Conservation (phyloP, 2,329 filamentous ascomycete species). For the Nannizziopsis arthrosporioides region DNA sequence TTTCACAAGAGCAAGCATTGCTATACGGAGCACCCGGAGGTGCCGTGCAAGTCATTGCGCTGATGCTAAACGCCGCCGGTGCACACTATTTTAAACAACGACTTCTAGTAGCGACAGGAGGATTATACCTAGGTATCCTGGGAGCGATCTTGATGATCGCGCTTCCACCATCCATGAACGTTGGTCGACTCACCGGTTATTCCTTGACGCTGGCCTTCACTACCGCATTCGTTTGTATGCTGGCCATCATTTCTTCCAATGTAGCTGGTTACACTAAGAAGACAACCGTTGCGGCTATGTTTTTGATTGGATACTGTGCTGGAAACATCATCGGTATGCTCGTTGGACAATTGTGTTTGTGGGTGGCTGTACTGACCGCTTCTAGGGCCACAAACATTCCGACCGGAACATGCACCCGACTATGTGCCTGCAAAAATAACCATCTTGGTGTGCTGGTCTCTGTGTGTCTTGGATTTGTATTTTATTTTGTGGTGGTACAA, state of each 20-base stretch:
- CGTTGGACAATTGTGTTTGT: neutral
- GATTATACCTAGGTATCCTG: conserved; percentile 44
- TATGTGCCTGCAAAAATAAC: conserved; percentile 25
- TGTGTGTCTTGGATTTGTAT: conserved; percentile 39
- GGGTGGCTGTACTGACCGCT: neutral
- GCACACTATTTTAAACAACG: conserved; percentile 48
- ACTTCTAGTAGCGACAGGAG: conserved; percentile 44
- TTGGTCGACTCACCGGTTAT: conserved; percentile 51
- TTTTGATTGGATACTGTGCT: conserved; percentile 38
- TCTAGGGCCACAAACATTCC: conserved; percentile 42
- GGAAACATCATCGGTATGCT: conserved; percentile 46
- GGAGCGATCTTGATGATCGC: conserved; percentile 55
- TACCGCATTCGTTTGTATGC: conserved; percentile 51
- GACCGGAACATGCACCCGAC: conserved; percentile 41
- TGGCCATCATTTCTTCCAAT: conserved; percentile 54
- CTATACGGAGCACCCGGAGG: conserved; percentile 56
- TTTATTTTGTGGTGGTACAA: conserved; percentile 55
- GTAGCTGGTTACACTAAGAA: conserved; percentile 45
- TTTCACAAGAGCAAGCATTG: conserved; percentile 49
- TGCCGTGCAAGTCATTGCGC: conserved; percentile 50
- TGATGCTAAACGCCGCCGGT: conserved; percentile 46
- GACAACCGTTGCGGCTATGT: conserved; percentile 41
- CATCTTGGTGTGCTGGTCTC: conserved; percentile 21
- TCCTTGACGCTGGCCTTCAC: conserved; percentile 52
- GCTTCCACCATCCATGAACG: conserved; percentile 46